Evolutionary conservation across 108 stramenopile genomes (phyloP).

Genomic region (Pseudonitzschia pungens): DNA sequence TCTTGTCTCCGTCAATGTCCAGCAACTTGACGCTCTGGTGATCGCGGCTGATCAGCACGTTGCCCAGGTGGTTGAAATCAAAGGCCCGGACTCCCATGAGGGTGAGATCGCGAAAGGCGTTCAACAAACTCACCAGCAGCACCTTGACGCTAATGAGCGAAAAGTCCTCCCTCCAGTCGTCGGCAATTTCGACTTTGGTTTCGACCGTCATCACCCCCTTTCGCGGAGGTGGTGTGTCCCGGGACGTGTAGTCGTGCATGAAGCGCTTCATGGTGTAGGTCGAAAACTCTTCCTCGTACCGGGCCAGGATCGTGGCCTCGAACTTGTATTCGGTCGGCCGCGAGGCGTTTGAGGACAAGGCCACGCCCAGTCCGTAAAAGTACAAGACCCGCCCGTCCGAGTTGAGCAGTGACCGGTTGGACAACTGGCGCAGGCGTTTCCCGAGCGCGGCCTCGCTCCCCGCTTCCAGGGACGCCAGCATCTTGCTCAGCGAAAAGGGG

Average conservation of each 20-base stretch:
- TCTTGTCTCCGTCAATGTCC: conserved; percentile 62
- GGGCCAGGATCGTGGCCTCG: conserved; percentile 58
- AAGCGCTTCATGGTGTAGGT: conserved; percentile 73
- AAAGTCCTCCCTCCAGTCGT: conserved; percentile 50
- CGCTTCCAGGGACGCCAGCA: conserved; percentile 61
- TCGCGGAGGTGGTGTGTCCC: conserved; percentile 10
- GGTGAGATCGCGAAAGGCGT: conserved; percentile 67
- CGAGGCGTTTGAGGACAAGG: conserved; percentile 64
- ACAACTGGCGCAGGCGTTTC: conserved; percentile 64
- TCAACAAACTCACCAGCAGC: conserved; percentile 63
- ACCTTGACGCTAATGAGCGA: conserved; percentile 67
- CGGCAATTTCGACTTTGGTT: no score
- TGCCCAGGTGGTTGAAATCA: conserved; percentile 76
- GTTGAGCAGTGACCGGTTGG: conserved; percentile 41
- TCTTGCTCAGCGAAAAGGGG: conserved; percentile 61
- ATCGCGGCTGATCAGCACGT: conserved; percentile 76
- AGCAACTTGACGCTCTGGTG: conserved; percentile 54
- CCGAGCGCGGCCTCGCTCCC: conserved; percentile 71
- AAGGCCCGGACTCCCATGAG: conserved; percentile 74
- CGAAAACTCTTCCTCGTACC: conserved; percentile 70
- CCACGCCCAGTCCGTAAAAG: conserved; percentile 76
- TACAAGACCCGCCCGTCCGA: conserved; percentile 67
- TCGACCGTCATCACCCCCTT: conserved; percentile 5
- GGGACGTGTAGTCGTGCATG: conserved; percentile 59
- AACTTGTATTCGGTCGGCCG: conserved; percentile 68